Conservation (phyloP, 306 rosid genomes). For the Dalbergia cochinchinensis region DNA sequence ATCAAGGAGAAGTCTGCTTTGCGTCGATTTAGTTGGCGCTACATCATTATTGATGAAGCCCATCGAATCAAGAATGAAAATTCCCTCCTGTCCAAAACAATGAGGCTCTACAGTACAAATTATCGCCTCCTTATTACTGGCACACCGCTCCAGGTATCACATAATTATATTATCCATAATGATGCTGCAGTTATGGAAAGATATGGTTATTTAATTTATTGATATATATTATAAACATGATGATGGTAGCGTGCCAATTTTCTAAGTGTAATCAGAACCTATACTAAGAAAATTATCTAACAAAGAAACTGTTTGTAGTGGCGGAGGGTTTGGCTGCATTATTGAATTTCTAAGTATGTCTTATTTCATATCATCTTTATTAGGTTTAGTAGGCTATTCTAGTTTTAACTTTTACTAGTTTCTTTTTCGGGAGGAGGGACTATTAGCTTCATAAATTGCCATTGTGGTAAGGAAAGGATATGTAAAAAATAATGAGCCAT, state of each 20-base stretch:
- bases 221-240: conserved; percentile 15
- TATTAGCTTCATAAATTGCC: conserved; percentile 7
- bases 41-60: conserved; percentile 98
- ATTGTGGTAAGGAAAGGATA: conserved; percentile 5
- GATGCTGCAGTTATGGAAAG: not conserved
- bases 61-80: conserved; percentile 99
- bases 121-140: conserved; percentile 98
- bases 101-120: conserved; percentile 91
- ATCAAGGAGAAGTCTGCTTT: conserved; percentile 90
- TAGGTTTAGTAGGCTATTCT: not conserved
- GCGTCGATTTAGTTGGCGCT: conserved; percentile 99
- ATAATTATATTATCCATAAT: conserved; percentile 26
- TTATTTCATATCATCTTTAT: not conserved
- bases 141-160: conserved; percentile 92
- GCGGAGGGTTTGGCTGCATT: conserved; percentile 15
- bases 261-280: not conserved
- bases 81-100: conserved; percentile 93
- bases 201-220: not conserved
- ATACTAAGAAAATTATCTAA: conserved; percentile 12
- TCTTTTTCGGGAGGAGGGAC: not conserved
- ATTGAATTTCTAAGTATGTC: conserved; percentile 14
- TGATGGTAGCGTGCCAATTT: conserved; percentile 30
- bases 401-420: conserved; percentile 14
- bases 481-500: not conserved
- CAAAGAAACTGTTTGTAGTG: conserved; percentile 27